These are phyloP conservation scores for Dissoconium aciculare DNA, from an alignment of 2,329 filamentous ascomycete species.

Conservation along the genomic window DNA sequence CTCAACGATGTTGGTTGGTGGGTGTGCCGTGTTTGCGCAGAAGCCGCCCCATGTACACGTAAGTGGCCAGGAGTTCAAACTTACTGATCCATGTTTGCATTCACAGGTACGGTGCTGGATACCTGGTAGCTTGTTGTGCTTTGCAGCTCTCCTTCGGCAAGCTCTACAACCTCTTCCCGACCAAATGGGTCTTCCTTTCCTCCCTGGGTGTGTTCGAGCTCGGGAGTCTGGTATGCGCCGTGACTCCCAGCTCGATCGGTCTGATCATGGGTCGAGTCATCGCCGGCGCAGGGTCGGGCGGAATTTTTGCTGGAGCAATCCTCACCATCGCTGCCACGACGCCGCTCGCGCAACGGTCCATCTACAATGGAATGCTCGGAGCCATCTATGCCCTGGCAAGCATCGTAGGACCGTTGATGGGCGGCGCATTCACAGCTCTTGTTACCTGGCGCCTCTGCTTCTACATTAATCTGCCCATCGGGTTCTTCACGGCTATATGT, in stretches of 20 bases:
- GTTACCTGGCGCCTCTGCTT: conserved; percentile 25
- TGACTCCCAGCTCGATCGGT: conserved; percentile 33
- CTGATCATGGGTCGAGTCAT: conserved; percentile 42
- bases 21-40: too few species aligned
- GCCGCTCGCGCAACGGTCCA: conserved; percentile 29
- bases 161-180: conserved; percentile 45
- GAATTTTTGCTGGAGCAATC: conserved; percentile 38
- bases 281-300: conserved; percentile 39
- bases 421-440: conserved; percentile 28
- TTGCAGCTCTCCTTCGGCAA: conserved; percentile 35
- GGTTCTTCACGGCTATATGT: conserved; percentile 13
- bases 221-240: conserved; percentile 40
- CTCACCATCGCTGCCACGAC: conserved; percentile 35
- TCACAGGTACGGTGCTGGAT: too few species aligned
- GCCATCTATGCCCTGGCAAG: conserved; percentile 27
- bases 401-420: conserved; percentile 29
- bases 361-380: conserved; percentile 25
- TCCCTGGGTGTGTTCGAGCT: conserved; percentile 34
- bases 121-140: too few species aligned
- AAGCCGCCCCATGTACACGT: too few species aligned
- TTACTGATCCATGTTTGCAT: too few species aligned
- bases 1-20: conserved; percentile 27
- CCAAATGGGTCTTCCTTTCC: conserved; percentile 38
- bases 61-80: too few species aligned
- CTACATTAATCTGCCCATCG: conserved; percentile 32